phyloP scores from a whole-genome alignment of 371 early-diverging fungal genomes.

The Saksenaea vasiformis region DNA sequence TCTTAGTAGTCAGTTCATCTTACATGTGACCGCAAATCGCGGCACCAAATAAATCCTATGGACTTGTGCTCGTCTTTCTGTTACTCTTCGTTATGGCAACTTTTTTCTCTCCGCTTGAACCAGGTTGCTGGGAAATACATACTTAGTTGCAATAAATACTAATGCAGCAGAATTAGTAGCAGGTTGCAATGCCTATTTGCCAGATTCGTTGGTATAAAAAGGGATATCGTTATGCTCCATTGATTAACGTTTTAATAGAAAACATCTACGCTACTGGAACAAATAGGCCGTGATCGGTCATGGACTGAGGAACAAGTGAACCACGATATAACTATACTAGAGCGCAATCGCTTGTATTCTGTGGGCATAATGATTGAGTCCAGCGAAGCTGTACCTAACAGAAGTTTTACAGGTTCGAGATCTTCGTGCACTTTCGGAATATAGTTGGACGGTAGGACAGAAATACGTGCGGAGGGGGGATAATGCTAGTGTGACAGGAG shows the following conservation, averaged over 20 bases:
- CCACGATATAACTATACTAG: background rate
- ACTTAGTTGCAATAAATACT: background rate
- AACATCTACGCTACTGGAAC: background rate
- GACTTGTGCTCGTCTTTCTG: background rate
- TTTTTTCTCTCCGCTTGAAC: background rate
- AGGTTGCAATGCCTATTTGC: background rate
- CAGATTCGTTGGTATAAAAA: background rate
- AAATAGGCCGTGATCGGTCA: background rate
- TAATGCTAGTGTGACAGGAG: background rate
- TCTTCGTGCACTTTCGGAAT: slow-evolving; percentile 2
- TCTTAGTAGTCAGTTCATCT: no score
- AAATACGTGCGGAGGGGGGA: background rate
- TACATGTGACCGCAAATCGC: no score
- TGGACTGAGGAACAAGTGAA: slow-evolving; percentile 6
- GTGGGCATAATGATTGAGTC: background rate
- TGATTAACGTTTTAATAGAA: background rate
- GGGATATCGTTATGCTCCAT: background rate
- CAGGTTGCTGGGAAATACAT: background rate
- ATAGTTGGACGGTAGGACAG: background rate
- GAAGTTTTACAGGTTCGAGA: background rate
- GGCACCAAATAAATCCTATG: no score
- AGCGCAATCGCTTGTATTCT: background rate
- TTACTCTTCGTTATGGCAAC: background rate
- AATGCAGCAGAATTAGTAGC: background rate
- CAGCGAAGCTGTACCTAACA: background rate